Evolutionary conservation across 2,329 filamentous ascomycete genomes (phyloP).

Genomic region (Xylaria sp.): DNA sequence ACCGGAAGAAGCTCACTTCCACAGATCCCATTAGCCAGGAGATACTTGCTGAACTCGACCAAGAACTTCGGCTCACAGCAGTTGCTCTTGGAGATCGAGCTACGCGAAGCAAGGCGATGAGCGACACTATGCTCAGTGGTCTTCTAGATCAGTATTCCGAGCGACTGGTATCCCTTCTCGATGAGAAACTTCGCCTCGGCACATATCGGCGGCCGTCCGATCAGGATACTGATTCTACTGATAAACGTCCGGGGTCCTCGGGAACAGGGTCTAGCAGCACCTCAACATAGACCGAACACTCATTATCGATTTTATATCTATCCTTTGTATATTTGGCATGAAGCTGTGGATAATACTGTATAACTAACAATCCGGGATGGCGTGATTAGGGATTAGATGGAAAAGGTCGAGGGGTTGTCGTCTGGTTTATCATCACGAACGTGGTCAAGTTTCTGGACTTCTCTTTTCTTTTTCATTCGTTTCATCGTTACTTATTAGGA

Average conservation of each 20-base stretch:
- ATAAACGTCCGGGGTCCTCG: constrained; percentile 39
- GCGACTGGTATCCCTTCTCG: constrained; percentile 74
- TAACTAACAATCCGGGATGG: constrained; percentile 19
- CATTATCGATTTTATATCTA: constrained; percentile 40
- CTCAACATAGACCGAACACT: constrained; percentile 41
- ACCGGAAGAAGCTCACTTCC: constrained; percentile 71
- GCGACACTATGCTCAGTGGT: constrained; percentile 69
- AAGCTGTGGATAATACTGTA: constrained; percentile 32
- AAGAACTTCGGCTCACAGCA: constrained; percentile 71
- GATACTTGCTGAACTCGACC: constrained; percentile 70
- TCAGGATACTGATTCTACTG: constrained; percentile 34
- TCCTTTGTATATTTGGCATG: constrained; percentile 36
- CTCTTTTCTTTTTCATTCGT: constrained; percentile 11
- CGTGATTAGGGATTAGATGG: constrained; percentile 6
- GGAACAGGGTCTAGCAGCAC: constrained; percentile 40
- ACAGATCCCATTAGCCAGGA: constrained; percentile 68
- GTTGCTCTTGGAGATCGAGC: constrained; percentile 69
- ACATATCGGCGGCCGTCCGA: constrained; percentile 33
- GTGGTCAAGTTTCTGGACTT: constrained; percentile 18
- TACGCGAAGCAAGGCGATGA: constrained; percentile 64
- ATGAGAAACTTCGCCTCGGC: constrained; percentile 72
- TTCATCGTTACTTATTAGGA: constrained; percentile 1
- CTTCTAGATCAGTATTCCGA: constrained; percentile 82
- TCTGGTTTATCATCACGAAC: constrained; percentile 11
- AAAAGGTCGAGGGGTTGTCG: constrained; percentile 19